These are phyloP conservation scores for Eutrema yunnanense DNA, from an alignment of 345 rosid genomes.

Conservation along the genomic window DNA sequence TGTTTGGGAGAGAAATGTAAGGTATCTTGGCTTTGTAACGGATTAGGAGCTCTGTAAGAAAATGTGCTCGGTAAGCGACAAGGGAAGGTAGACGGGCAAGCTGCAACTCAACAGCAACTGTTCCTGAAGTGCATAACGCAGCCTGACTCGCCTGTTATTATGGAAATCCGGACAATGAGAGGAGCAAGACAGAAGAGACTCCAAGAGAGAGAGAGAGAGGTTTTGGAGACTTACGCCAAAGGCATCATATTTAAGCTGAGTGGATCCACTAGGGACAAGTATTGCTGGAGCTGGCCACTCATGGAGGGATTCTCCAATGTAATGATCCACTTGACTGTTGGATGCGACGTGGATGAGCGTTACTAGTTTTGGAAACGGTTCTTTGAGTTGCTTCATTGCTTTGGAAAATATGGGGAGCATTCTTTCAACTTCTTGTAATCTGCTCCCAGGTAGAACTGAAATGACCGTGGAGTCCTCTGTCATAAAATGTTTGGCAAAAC, in stretches of 20 bases:
- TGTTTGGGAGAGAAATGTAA: conserved; percentile 82
- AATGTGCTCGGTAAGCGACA: conserved; percentile 81
- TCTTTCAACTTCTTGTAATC: conserved; percentile 81
- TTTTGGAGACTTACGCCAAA: conserved; percentile 50
- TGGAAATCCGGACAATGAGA: neutral
- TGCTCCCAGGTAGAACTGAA: conserved; percentile 87
- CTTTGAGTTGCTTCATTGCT: conserved; percentile 46
- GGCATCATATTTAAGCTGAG: conserved; percentile 63
- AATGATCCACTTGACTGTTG: conserved; percentile 61
- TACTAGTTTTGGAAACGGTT: conserved; percentile 42
- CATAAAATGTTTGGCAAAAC: neutral
- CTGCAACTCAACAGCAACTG: conserved; percentile 89
- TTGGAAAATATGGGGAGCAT: conserved; percentile 78
- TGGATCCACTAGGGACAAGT: conserved; percentile 62
- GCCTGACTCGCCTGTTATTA: conserved; percentile 65
- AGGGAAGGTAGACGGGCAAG: conserved; percentile 74
- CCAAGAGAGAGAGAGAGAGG: neutral
- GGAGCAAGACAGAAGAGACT: neutral
- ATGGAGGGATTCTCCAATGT: conserved; percentile 26
- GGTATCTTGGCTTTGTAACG: conserved; percentile 77
- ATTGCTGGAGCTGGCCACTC: conserved; percentile 78
- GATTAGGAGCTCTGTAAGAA: conserved; percentile 69
- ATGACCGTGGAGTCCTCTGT: conserved; percentile 59
- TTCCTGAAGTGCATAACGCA: conserved; percentile 96
- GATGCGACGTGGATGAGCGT: conserved; percentile 72